Evolutionary conservation across 2,329 filamentous ascomycete genomes (phyloP).

Genomic region (Ceratocystis ficicola): DNA sequence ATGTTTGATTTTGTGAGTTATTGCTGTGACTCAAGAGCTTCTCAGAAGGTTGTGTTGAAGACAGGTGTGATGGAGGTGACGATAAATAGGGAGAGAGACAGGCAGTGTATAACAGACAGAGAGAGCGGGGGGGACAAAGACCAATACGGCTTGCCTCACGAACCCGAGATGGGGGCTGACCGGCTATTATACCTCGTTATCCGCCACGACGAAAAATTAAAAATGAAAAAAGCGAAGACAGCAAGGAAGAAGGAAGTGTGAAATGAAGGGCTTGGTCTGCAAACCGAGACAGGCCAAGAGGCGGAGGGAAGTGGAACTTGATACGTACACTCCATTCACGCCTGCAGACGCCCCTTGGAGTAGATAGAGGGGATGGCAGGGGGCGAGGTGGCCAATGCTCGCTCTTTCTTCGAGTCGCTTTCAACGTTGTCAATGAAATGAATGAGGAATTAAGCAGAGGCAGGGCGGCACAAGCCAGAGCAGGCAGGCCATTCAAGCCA

Average conservation of each 20-base stretch:
- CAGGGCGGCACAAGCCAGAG: neutral
- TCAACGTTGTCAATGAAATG: neutral
- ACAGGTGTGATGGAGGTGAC: neutral
- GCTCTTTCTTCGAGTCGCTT: slow-evolving; percentile 1
- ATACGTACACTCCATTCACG: neutral
- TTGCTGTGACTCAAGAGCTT: slow-evolving; percentile 6
- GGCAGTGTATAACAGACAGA: neutral
- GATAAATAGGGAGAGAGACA: neutral
- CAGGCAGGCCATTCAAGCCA: neutral
- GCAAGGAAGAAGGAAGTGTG: neutral
- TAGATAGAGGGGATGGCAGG: neutral
- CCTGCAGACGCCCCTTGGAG: too few species aligned
- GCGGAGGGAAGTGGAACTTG: neutral
- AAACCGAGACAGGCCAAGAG: slow-evolving; percentile 2
- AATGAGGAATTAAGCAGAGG: neutral
- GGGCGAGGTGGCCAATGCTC: slow-evolving; percentile 10
- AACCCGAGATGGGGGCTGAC: slow-evolving; percentile 9
- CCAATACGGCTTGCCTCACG: neutral
- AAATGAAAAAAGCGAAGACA: neutral
- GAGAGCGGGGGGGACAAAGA: neutral
- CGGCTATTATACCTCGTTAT: slow-evolving; percentile 11
- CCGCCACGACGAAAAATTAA: neutral
- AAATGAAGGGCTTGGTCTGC: slow-evolving; percentile 1
- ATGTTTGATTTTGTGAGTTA: neutral
- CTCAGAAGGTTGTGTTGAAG: slow-evolving; percentile 4